These are phyloP conservation scores for Aspergillus melleus DNA, from an alignment of 2,329 filamentous ascomycete genomes.

Conservation along the genomic window DNA sequence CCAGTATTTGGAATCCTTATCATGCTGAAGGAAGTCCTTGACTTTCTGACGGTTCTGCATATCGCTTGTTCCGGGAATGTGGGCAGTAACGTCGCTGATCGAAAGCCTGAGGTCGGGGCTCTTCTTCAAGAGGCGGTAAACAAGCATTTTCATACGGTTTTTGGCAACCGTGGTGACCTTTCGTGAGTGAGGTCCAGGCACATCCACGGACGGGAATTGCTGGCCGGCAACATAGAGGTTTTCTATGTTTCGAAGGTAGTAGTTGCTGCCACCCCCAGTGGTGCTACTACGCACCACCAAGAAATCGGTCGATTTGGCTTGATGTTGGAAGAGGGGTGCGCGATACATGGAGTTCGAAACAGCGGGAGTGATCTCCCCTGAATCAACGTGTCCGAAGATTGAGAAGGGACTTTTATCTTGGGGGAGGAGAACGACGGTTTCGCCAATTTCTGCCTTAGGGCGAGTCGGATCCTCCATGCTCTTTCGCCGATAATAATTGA, in stretches of 20 bases:
- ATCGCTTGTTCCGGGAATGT: constrained; percentile 90
- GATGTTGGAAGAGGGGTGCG: constrained; percentile 88
- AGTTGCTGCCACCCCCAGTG: constrained; percentile 72
- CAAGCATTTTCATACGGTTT: constrained; percentile 93
- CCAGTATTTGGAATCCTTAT: constrained; percentile 87
- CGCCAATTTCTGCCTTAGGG: constrained; percentile 81
- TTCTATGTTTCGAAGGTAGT: constrained; percentile 85
- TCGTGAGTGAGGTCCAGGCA: constrained; percentile 88
- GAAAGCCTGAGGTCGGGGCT: constrained; percentile 68
- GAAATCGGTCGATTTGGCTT: constrained; percentile 77
- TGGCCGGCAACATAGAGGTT: constrained; percentile 90
- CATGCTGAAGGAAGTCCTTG: constrained; percentile 91
- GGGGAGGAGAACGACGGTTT: constrained; percentile 81
- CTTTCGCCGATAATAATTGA: constrained; percentile 94
- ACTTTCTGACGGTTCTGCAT: constrained; percentile 96
- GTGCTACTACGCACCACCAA: constrained; percentile 81
- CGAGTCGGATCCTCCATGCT: constrained; percentile 73
- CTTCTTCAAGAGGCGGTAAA: constrained; percentile 82
- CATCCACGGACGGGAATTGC: constrained; percentile 85
- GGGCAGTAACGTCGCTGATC: constrained; percentile 82
- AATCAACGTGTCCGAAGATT: constrained; percentile 88
- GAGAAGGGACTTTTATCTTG: constrained; percentile 97
- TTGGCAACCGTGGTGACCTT: constrained; percentile 98
- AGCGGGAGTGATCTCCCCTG: constrained; percentile 85
- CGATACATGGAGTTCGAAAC: constrained; percentile 95